phyloP scores from a whole-genome alignment of 768 basidiomycete species.

The Tephrocybe sp. region DNA sequence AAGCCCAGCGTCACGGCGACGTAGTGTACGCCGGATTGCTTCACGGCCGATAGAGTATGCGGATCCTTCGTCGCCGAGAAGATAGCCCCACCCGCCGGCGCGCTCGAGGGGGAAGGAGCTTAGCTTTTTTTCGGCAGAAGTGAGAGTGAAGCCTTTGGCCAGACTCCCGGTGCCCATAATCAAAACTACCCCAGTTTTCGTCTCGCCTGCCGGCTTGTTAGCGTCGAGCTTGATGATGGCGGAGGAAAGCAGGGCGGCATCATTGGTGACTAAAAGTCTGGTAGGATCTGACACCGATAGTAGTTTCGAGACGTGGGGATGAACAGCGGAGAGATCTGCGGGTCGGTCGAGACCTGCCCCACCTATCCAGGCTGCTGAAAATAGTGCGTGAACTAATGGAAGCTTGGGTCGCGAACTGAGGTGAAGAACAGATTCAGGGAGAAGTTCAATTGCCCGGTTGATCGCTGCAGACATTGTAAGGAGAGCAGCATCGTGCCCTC shows the following conservation, averaged over 20 bases:
- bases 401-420: not conserved
- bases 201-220: not conserved
- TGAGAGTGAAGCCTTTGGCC: slow-evolving; percentile 20
- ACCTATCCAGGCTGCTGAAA: slow-evolving; percentile 25
- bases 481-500: slow-evolving; percentile 25
- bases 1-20: slow-evolving; percentile 17
- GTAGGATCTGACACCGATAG: slow-evolving; percentile 18
- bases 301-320: slow-evolving; percentile 13
- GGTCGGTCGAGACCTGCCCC: slow-evolving; percentile 25
- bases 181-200: slow-evolving; percentile 22
- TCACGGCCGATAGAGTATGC: slow-evolving; percentile 24
- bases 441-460: slow-evolving; percentile 9
- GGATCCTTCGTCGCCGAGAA: slow-evolving; percentile 28
- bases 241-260: slow-evolving; percentile 27
- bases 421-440: slow-evolving; percentile 4
- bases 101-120: slow-evolving; percentile 18
- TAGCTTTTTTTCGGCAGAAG: slow-evolving; percentile 11
- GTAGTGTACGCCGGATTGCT: slow-evolving; percentile 21
- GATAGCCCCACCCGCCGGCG: slow-evolving; percentile 26
- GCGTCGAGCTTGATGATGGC: slow-evolving; percentile 16
- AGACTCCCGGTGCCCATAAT: slow-evolving; percentile 26
- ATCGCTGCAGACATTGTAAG: slow-evolving; percentile 18
- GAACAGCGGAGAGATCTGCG: slow-evolving; percentile 19
- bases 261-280: slow-evolving; percentile 22
- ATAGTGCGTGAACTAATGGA: slow-evolving; percentile 8